Evolutionary conservation across 441 rosid genomes (phyloP), one percentile per base, ranked within the genome.

Genomic region (Viola pubescens): DNA sequence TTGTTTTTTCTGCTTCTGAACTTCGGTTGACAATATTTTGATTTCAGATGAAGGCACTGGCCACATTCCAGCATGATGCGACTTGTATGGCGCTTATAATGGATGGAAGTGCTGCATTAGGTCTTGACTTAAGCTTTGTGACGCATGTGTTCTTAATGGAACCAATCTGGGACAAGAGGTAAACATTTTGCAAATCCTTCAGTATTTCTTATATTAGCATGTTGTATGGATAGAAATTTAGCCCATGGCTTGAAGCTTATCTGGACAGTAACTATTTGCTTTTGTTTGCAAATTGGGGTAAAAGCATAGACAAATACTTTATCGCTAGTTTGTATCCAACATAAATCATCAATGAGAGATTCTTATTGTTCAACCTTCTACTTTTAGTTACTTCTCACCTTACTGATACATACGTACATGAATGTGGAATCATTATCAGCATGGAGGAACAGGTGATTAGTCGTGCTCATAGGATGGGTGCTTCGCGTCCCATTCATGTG

Each of bases 91-190:
- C 84, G 64, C 96, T 94, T 68, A 62, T 94, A 75, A 89, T 94
- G 98, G 98, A 94, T 59, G 98, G 98, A 73, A 94, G 91, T 79
- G 88, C 95, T 61, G 97, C 98, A 37, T 60, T 94, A 70, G 97
- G 97, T 77, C 97, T 94, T 63, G 98, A 94, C 75, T 77, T 94
- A 79, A 94, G 98, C 82, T 89, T 94, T 63, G 98, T 88, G 37
- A 79, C 87, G 44, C 81, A 75, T 64, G 97, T 94, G 7, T 94
- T 89, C 72, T 65, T 89, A 65, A 89, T 94, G 97, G 97, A 94
- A 77, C 96, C 98, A 56, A 94, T 94, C 56, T 94, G 98, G 98
- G 98, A 94, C 66, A 81, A 89, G 80, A 92, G 98, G 97, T 89
- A 74, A 62, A 45, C 37, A 43, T 46, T 41, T 37, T 13, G 40